phyloP scores from a whole-genome alignment of 2,329 filamentous ascomycete species.

The Fusarium newnesense region DNA sequence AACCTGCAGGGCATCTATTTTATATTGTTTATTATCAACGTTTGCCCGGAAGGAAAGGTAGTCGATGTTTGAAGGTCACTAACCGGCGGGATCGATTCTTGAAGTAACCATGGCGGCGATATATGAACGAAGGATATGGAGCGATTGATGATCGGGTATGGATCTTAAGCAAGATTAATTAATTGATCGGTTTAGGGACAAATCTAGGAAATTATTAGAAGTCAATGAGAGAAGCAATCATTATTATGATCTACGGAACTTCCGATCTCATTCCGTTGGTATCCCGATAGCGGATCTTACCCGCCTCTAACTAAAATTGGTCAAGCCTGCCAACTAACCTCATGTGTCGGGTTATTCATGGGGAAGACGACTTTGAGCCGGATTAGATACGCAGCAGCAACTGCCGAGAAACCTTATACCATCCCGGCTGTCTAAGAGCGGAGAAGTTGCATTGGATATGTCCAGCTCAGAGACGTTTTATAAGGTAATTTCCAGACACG shows the following conservation, averaged over 20 bases:
- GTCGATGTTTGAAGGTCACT: neutral
- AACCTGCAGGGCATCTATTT: neutral
- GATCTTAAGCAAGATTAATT: fast-evolving
- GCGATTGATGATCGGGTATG: fast-evolving
- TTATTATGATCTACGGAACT: neutral
- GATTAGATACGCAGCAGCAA: neutral
- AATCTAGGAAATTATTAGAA: neutral
- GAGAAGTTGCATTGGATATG: fast-evolving
- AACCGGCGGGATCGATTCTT: slow-evolving; percentile 4
- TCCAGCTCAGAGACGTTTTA: fast-evolving
- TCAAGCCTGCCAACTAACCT: neutral
- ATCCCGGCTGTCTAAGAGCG: neutral
- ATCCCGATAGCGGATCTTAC: neutral
- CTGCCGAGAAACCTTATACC: neutral
- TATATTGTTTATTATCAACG: fast-evolving
- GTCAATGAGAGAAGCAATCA: neutral
- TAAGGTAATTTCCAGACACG: fast-evolving
- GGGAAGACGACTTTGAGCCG: neutral
- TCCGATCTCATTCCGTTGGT: neutral
- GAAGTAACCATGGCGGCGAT: neutral
- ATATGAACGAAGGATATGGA: no score
- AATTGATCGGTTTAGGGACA: neutral
- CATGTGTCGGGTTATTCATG: fast-evolving
- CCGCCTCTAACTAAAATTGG: neutral
- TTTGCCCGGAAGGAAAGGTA: neutral